phyloP scores from a whole-genome alignment of 495 filamentous ascomycete genomes.

The Xylaria intraflava region DNA sequence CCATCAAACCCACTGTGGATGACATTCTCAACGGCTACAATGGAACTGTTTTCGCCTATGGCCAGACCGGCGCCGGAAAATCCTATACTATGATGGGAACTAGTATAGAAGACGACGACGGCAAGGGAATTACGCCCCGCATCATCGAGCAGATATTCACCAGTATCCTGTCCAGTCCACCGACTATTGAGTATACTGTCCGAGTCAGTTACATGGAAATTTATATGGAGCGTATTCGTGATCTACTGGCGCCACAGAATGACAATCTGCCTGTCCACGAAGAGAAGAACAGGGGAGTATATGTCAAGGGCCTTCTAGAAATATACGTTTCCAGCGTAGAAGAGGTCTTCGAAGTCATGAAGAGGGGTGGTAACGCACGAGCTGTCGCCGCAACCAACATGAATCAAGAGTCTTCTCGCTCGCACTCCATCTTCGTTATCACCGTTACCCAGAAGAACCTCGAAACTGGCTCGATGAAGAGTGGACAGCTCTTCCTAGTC shows the following conservation, averaged over 20 bases:
- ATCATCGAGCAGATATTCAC: conserved; percentile 98
- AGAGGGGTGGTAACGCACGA: conserved; percentile 78
- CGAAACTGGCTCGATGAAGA: conserved; percentile 93
- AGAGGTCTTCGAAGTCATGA: conserved; percentile 96
- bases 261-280: conserved; percentile 97
- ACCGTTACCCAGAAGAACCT: conserved; percentile 97
- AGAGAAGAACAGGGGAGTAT: conserved; percentile 91
- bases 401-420: conserved; percentile 98
- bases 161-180: conserved; percentile 82
- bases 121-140: conserved; percentile 89
- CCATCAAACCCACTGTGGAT: conserved; percentile 90
- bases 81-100: conserved; percentile 99
- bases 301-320: conserved; percentile 92
- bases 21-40: conserved; percentile 99
- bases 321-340: conserved; percentile 93
- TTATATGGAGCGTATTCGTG: conserved; percentile 97
- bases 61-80: conserved; percentile 97
- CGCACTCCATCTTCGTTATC: conserved; percentile 97
- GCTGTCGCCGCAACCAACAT: conserved; percentile 99
- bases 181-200: conserved; percentile 96
- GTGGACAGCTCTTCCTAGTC: conserved; percentile 91
- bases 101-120: conserved; percentile 85
- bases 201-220: conserved; percentile 99
- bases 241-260: conserved; percentile 84
- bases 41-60: conserved; percentile 97